phyloP scores from a whole-genome alignment of 2,329 filamentous ascomycete species.

The Fusarium secorum region DNA sequence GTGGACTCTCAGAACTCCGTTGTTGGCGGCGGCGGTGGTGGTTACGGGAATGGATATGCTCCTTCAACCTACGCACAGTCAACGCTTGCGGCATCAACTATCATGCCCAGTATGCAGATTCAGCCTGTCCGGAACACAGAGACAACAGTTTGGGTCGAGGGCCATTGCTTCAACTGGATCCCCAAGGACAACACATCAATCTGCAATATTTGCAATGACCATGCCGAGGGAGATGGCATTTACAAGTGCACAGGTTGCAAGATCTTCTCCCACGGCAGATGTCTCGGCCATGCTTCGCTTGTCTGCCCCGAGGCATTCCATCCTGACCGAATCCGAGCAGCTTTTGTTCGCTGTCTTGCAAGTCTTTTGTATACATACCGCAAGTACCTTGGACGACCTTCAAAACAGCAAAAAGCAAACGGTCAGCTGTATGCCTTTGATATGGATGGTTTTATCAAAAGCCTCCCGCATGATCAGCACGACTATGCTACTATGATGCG shows the following conservation, averaged over 20 bases:
- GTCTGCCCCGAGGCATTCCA: constrained; percentile 71
- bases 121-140: constrained; percentile 82
- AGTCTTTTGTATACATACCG: constrained; percentile 72
- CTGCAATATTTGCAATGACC: constrained; percentile 81
- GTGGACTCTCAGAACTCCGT: constrained; percentile 75
- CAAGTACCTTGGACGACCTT: constrained; percentile 67
- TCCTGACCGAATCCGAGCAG: constrained; percentile 66
- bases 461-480: constrained; percentile 70
- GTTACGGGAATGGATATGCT: constrained; percentile 68
- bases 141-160: constrained; percentile 83
- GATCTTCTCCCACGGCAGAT: constrained; percentile 64
- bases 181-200: constrained; percentile 64
- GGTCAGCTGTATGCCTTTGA: constrained; percentile 71
- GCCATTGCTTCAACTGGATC: constrained; percentile 78
- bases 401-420: constrained; percentile 66
- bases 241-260: constrained; percentile 76
- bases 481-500: constrained; percentile 70
- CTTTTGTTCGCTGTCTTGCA: constrained; percentile 71
- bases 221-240: constrained; percentile 73
- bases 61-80: constrained; percentile 86
- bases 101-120: constrained; percentile 85
- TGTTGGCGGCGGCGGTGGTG: constrained; percentile 45
- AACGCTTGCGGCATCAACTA: constrained; percentile 83
- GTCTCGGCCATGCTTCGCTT: constrained; percentile 68
- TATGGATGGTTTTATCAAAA: constrained; percentile 70